Evolutionary conservation across 192 early-diverging fungal species (phyloP).

Genomic region (Backusella morwellensis): DNA sequence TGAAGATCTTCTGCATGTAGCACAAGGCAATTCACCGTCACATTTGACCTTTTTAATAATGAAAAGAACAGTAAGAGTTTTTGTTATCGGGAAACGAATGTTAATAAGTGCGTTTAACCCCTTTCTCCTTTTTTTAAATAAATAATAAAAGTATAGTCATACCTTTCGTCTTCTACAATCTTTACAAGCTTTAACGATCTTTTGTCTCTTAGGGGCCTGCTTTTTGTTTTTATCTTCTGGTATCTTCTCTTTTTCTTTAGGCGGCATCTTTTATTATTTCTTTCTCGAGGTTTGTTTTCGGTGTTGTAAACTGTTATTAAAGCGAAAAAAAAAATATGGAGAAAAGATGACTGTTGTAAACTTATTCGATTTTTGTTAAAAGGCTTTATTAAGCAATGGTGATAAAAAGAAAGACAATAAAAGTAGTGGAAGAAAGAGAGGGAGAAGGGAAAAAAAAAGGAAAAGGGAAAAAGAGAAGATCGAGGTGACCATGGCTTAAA

Average conservation of each 20-base stretch:
- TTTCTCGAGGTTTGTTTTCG: conserved; percentile 2
- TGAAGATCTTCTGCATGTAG: conserved; percentile 9
- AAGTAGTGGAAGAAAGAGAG: neutral
- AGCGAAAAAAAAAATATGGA: neutral
- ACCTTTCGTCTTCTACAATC: conserved; percentile 19
- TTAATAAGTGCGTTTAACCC: neutral
- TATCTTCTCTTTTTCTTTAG: neutral
- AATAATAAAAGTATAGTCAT: neutral
- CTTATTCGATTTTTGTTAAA: neutral
- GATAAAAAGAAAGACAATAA: neutral
- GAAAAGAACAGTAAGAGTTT: conserved; percentile 2
- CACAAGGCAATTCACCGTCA: conserved; percentile 15
- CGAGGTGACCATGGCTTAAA: conserved; percentile 14
- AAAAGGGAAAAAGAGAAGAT: neutral
- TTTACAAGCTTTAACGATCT: conserved; percentile 16
- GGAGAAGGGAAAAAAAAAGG: neutral
- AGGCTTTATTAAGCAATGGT: neutral
- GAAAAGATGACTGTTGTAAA: neutral
- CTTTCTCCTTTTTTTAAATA: conserved; percentile 4
- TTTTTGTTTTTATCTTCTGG: conserved; percentile 1
- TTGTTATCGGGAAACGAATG: conserved; percentile 4
- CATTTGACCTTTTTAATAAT: conserved; percentile 16
- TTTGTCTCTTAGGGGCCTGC: conserved; percentile 6
- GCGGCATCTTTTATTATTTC: conserved; percentile 5
- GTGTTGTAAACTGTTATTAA: conserved; percentile 2